Percentiles rank a stretch among this genome's conserved stretches.
These are phyloP conservation scores for Scortechinia acanthostroma DNA, from an alignment of 2,329 filamentous ascomycete genomes.

Conservation along the genomic window DNA sequence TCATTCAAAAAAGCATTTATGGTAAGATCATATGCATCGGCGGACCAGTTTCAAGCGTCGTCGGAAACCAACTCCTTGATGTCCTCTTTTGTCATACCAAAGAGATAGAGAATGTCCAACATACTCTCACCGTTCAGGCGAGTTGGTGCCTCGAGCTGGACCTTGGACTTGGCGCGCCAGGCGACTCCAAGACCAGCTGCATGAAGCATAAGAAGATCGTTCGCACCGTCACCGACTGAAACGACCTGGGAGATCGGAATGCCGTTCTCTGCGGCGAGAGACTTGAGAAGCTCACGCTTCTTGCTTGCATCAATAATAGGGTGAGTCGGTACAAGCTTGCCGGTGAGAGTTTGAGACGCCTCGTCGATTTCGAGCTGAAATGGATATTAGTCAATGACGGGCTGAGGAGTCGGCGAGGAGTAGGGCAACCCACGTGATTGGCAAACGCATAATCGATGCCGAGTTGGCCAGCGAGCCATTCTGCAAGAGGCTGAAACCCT, in stretches of 20 bases:
- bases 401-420: constrained; percentile 5
- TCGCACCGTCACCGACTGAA: constrained; percentile 56
- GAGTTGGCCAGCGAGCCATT: constrained; percentile 51
- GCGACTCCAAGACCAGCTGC: constrained; percentile 54
- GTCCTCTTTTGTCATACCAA: constrained; percentile 41
- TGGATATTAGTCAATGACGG: constrained; percentile 2
- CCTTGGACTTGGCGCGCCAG: constrained; percentile 57
- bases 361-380: constrained; percentile 36
- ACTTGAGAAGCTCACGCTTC: constrained; percentile 44
- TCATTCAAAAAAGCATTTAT: too few species aligned
- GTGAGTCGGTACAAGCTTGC: constrained; percentile 38
- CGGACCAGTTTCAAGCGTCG: too few species aligned
- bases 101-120: constrained; percentile 47
- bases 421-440: constrained; percentile 40
- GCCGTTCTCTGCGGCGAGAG: constrained; percentile 42
- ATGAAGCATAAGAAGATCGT: constrained; percentile 59
- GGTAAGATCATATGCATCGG: too few species aligned
- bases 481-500: constrained; percentile 58
- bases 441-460: constrained; percentile 58
- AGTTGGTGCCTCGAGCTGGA: constrained; percentile 52
- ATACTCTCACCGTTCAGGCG: constrained; percentile 49
- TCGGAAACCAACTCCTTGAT: constrained; percentile 29
- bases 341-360: constrained; percentile 39
- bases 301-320: constrained; percentile 52
- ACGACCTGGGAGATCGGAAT: constrained; percentile 45